Base-by-base conservation (phyloP, 1,284 basidiomycete genomes). In the Puccinia novopanici region DNA sequence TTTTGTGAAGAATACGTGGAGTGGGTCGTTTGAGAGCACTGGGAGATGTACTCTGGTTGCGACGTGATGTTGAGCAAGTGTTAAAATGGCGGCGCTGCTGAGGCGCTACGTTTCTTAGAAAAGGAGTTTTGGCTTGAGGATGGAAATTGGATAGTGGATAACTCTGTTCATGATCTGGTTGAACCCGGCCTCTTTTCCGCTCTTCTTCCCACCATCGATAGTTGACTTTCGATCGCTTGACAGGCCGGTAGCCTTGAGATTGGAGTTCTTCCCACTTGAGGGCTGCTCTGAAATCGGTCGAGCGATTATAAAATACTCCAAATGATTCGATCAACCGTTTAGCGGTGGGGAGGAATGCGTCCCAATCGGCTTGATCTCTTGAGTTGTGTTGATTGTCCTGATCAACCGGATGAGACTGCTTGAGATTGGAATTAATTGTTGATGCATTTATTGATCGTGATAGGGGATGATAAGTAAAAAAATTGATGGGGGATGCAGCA, bases 191-290 rank as follows among this genome's bases (percentile, higher is more conserved):
- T 72, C 77, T 52, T 65, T 71, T 55, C 17, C 77, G 55, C 45
- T 80, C 77, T 55, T 80, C 77, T 48, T 80, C 68, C 77, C 77
- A 80, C 77, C 77, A 80, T 24, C 59, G 67, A 54, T 61, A 61
- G 45, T 80, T 54, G 3, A 72, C n/a, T 37, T 70, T 70, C 2
- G 77, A 72, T 17, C 70, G 68, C 59, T 65, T 80, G 55, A 71
- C 77, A 24, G 77, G 77, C 55, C 70, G 67, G 59, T 80, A 80
- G 45, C 77, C 77, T 54, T 80, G 68, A 48, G 77, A n/a, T 40
- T 59, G 57, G 48, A 80, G 70, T 30, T 50, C 55, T 52, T 73
- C 55, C 77, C 77, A 80, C 37, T 65, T 80, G 27, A 61, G 1
- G 19, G 77, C 68, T 15, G 77, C 68, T 59, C 42, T 22, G 30